Conservation (phyloP, 1,284 basidiomycete species). For the Quambalaria eucalypti region DNA sequence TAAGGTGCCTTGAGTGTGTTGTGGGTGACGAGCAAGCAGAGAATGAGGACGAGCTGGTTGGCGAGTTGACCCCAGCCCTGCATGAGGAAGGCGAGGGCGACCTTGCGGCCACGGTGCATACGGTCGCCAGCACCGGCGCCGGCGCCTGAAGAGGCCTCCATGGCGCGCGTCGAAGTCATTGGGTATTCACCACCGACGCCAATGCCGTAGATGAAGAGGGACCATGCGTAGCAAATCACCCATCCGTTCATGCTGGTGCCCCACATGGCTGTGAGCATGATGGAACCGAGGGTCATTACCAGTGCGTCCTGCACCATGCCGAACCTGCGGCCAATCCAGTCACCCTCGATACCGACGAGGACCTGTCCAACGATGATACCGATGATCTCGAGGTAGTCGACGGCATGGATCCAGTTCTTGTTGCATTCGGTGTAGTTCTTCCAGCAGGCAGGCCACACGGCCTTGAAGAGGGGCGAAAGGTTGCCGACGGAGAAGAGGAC, state of each 20-base stretch:
- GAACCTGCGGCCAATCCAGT: constrained; percentile 54
- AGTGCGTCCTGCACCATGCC: constrained; percentile 50
- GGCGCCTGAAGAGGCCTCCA: constrained; percentile 47
- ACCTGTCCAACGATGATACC: constrained; percentile 55
- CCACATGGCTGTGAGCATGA: constrained; percentile 55
- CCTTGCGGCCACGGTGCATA: constrained; percentile 54
- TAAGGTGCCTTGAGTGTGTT: constrained; percentile 48
- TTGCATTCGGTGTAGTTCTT: constrained; percentile 49
- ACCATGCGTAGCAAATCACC: constrained; percentile 53
- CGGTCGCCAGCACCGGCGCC: constrained; percentile 51
- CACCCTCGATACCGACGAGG: constrained; percentile 54
- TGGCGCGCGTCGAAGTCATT: constrained; percentile 54
- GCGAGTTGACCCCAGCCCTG: constrained; percentile 54
- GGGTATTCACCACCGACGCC: constrained; percentile 54
- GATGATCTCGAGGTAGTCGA: constrained; percentile 51
- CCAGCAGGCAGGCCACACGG: constrained; percentile 54
- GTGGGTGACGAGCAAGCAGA: constrained; percentile 54
- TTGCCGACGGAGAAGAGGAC: constrained; percentile 55
- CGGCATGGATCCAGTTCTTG: constrained; percentile 50
- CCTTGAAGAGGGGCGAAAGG: constrained; percentile 49
- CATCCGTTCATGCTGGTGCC: constrained; percentile 53
- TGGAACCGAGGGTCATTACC: constrained; percentile 49
- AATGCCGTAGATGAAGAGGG: constrained; percentile 52
- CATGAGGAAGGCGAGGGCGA: constrained; percentile 54
- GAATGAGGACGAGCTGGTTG: constrained; percentile 53